Base-by-base conservation (phyloP, 352 stramenopile species). In the Phytopythium ostracodes region DNA sequence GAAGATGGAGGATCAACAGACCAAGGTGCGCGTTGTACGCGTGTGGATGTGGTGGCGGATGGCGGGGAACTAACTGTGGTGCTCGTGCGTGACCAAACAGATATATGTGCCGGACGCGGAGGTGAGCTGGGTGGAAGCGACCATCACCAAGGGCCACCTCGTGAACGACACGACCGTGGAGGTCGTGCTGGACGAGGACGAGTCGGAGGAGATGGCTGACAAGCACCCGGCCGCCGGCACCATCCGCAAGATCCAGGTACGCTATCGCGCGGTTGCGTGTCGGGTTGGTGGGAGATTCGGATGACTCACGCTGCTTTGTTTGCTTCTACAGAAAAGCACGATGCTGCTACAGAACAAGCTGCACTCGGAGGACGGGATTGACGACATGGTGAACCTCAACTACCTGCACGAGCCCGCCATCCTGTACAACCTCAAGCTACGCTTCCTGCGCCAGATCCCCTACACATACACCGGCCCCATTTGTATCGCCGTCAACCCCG, bases 391-490 rank as follows among this genome's bases (percentile, higher is more conserved):
- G 57, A 89, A 76, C 59, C 81, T 96, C 44, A 92, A 92, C 71
- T 95, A 97, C 67, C 76, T 98, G 35, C 91, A 98, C 68, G 90
- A 97, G 74, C 86, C 91, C 4, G 89, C 89, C 33, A 96, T 98
- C 56, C 72, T 98, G 25, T 97, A 88, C 75, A 98, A 97, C 76
- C 79, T 98, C 40, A 89, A 94, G 69, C 72, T 85, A 56, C 83
- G 91, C 53, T 97, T 96, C 71, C 76, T 95, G 65, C 73, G 75
- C 56, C 76, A 90, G 56, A 87, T 96, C 65, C 96, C 96, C 0
- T 99, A 99, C 81, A 99, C 96, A 50, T 97, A 97, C 70, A 98
- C 97, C 22, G 96, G 96, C 44, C 88, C 98, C 25, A 98, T 99
- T 76, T 95, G 98, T 67, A 98, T 99, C 63, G 96, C 97, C 25